These are phyloP conservation scores for Arxiozyma telluris DNA, from an alignment of 1,139 yeast species.

Conservation along the genomic window DNA sequence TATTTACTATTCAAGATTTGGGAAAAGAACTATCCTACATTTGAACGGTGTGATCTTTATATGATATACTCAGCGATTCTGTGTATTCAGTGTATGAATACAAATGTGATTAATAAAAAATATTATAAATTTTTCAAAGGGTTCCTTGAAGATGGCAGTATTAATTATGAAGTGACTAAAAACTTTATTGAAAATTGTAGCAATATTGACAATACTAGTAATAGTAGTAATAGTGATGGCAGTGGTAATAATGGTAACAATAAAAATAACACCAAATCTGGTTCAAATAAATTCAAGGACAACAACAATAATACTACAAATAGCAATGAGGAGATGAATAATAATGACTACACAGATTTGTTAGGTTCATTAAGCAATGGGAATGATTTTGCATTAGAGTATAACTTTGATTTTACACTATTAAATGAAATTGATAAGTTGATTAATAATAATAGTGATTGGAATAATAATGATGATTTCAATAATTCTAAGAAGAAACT, in stretches of 20 bases:
- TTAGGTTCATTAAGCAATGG: constrained; percentile 25
- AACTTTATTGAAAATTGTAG: constrained; percentile 20
- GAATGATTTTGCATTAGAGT: constrained; percentile 25
- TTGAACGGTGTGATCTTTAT: constrained; percentile 21
- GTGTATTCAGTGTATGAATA: constrained; percentile 25
- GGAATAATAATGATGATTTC: background rate
- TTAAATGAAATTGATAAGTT: constrained; percentile 26
- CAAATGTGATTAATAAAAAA: constrained; percentile 15
- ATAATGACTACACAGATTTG: constrained; percentile 18
- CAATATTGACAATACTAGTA: constrained; percentile 7
- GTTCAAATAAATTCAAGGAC: background rate
- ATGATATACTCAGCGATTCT: constrained; percentile 26
- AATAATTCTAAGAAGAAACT: background rate
- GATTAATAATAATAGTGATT: constrained; percentile 13
- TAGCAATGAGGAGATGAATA: constrained; percentile 2
- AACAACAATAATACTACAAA: background rate
- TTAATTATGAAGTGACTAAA: constrained; percentile 24
- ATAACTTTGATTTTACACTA: constrained; percentile 26
- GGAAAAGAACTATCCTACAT: constrained; percentile 28
- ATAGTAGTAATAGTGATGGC: constrained; percentile 2
- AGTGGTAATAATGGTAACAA: background rate
- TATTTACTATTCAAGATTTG: constrained; percentile 28
- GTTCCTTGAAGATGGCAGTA: constrained; percentile 18
- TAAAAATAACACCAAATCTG: background rate
- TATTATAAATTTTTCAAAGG: constrained; percentile 13